Percentiles rank a stretch among this genome's conserved stretches.
phyloP scores from a whole-genome alignment of 2,329 filamentous ascomycete species.

The Lasiodiplodia gonubiensis region DNA sequence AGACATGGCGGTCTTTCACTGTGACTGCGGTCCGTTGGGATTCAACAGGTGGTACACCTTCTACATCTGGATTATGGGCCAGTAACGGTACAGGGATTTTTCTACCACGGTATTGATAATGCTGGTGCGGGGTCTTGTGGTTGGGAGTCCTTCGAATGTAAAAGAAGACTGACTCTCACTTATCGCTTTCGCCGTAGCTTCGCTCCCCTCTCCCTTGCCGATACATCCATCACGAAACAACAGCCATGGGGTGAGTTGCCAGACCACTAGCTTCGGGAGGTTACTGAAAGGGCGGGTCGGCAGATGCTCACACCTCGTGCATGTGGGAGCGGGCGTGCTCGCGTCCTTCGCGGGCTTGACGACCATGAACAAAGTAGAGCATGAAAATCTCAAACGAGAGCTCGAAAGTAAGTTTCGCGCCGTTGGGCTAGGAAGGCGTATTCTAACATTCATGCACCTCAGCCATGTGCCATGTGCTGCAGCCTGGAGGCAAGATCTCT shows the following conservation, averaged over 20 bases:
- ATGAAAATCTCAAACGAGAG: neutral
- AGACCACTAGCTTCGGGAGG: neutral
- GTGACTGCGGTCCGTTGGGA: neutral
- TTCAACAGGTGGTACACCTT: neutral
- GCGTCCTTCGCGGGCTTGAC: neutral
- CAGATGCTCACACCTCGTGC: slow-evolving; percentile 14
- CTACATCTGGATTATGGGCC: neutral
- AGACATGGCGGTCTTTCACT: neutral
- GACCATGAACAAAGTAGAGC: neutral
- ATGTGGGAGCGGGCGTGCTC: neutral
- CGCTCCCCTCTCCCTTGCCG: neutral
- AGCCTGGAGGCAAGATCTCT: neutral
- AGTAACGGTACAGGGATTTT: neutral
- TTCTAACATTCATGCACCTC: neutral
- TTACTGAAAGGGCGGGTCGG: neutral
- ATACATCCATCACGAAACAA: neutral
- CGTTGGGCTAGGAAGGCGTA: too few relatives aligned
- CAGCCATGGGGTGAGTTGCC: neutral
- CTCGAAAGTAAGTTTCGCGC: slow-evolving; percentile 3
- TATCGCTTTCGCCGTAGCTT: neutral
- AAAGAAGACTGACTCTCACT: neutral
- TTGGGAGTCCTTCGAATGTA: too few relatives aligned
- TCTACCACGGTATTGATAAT: neutral
- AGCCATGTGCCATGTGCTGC: neutral
- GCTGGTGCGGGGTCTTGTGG: neutral